Conservation (phyloP, 2,329 filamentous ascomycete genomes). For the Allantophomopsis cytisporea region DNA sequence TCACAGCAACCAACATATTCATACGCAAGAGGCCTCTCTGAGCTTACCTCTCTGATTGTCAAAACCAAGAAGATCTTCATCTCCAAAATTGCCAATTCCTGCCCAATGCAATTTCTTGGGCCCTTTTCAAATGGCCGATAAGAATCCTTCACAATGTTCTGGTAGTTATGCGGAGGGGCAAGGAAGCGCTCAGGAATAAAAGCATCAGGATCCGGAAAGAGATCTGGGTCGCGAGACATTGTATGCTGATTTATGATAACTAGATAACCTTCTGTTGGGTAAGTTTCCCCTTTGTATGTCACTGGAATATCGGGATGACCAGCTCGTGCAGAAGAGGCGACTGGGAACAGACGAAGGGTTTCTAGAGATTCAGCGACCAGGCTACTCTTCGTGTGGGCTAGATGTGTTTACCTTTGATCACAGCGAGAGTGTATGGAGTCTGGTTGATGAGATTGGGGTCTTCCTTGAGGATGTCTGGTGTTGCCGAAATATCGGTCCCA, state of each 20-base stretch:
- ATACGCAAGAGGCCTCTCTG: no score
- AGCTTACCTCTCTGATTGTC: conserved; percentile 20
- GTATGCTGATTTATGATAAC: not conserved
- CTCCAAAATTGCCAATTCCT: conserved; percentile 36
- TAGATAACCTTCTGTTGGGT: not conserved
- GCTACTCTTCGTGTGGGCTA: no score
- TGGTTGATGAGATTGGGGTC: conserved; percentile 7
- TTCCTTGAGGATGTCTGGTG: conserved; percentile 1
- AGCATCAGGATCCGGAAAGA: conserved; percentile 26
- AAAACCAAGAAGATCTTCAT: conserved; percentile 30
- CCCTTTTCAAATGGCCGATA: conserved; percentile 43
- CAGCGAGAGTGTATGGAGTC: conserved; percentile 7
- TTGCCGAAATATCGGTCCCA: conserved; percentile 4
- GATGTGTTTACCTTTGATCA: conserved; percentile 5
- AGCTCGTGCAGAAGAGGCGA: conserved; percentile 1
- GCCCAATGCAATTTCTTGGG: conserved; percentile 39
- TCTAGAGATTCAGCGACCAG: conserved; percentile 1
- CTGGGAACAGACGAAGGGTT: conserved; percentile 6
- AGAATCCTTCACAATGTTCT: conserved; percentile 21
- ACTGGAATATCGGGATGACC: not conserved
- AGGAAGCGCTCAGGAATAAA: conserved; percentile 36
- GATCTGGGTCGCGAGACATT: conserved; percentile 21
- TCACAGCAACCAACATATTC: no score
- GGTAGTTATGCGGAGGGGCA: conserved; percentile 15
- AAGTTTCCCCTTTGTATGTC: not conserved